Conservation (phyloP, 106 monocot genomes). For the Ottelia alismoides region DNA sequence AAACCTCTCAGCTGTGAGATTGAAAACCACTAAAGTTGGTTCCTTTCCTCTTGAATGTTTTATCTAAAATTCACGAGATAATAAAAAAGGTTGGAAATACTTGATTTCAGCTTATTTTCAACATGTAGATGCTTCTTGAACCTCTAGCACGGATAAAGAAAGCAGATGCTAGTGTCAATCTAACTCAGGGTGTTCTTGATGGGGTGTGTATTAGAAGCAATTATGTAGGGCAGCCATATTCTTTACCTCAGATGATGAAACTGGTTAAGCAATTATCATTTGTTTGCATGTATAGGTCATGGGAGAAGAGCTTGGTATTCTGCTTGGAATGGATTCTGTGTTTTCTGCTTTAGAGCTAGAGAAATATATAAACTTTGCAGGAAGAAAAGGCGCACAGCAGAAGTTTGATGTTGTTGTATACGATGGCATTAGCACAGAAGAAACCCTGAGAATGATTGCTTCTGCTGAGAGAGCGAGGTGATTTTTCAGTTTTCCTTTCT, state of each 20-base stretch:
- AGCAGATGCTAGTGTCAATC: conserved; percentile 71
- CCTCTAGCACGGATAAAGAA: conserved; percentile 77
- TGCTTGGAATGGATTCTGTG: conserved; percentile 91
- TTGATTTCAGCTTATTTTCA: neutral
- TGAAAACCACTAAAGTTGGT: conserved; percentile 76
- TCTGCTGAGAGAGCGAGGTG: conserved; percentile 80
- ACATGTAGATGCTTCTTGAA: conserved; percentile 68
- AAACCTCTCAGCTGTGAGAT: conserved; percentile 56
- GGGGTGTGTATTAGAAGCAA: conserved; percentile 76
- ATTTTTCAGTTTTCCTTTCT: neutral
- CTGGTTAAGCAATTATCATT: too few relatives aligned
- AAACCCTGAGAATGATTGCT: conserved; percentile 68
- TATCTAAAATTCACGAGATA: neutral
- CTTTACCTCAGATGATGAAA: too few relatives aligned
- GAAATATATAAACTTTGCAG: conserved; percentile 51
- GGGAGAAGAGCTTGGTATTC: conserved; percentile 92
- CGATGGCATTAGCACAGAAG: conserved; percentile 79
- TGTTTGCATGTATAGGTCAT: conserved; percentile 76
- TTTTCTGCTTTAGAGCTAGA: conserved; percentile 62
- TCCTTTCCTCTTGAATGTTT: conserved; percentile 2
- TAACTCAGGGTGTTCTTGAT: conserved; percentile 89
- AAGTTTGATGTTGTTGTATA: conserved; percentile 69
- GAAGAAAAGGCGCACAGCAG: conserved; percentile 16
- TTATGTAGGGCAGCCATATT: too few relatives aligned
- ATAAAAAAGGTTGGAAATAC: neutral